Evolutionary conservation across 257 asterid genomes (phyloP), one percentile per base, ranked within the genome.

Genomic region (Solanum dulcamara): DNA sequence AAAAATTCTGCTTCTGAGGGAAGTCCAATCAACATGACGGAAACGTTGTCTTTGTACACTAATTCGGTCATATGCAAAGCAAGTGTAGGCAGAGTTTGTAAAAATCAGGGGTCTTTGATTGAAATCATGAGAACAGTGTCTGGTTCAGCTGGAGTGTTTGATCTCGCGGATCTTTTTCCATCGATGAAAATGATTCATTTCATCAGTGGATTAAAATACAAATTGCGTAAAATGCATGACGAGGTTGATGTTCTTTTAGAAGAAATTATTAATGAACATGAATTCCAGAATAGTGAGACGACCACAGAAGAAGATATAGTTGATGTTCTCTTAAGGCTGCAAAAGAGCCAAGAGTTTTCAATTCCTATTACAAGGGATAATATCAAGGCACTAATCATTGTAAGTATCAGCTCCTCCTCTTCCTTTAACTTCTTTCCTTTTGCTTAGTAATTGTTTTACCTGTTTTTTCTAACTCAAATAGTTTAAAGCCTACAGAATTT

Each of bases 351-450:
- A 26, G 84, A 86, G 2, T 67, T 83, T 13, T 59, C 87, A 28
- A 13, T 86, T 68, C 90, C 89, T 40, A 85, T 89, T 2, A 74
- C 86, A 26, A 81, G 77, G 3, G 83, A 84, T 68, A 85, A 55
- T 15, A 89, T 89, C 84, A 87, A 87, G 50, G 89, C 85, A 11
- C 28, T 84, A 17, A 2, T 89, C 20, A 40, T 66, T 26, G 90
- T 83, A 84, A 84, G 88, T 88, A 37, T 0, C 64, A 55, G 10
- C 14, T 30, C 51, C 67, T 4, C 20, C 10, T 88, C 13, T 22
- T 6, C 17, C 24, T 22, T 11, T 35, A 12, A 2, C 33, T 37
- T 37, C 13, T 32, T 53, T 32, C 20, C 4, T 64, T 28, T 30
- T 62, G 35, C 35, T 62, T 62, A 62, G 32, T 62, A 9, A 22